Conservation (phyloP, 1,139 yeast genomes). For the Yamadazyma epiphylla region DNA sequence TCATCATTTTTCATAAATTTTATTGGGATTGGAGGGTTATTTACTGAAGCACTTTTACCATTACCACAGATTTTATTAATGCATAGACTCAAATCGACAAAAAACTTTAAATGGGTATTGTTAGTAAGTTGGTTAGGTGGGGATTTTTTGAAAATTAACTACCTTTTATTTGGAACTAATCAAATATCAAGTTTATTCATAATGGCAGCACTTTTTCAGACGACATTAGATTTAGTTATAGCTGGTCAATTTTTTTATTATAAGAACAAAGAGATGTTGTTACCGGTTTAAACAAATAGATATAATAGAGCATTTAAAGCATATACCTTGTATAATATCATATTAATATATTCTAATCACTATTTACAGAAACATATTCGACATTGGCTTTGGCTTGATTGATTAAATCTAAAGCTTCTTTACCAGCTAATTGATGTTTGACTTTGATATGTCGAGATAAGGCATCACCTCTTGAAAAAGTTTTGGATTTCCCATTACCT, state of each 20-base stretch:
- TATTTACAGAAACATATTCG: conserved; percentile 46
- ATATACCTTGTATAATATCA: neutral
- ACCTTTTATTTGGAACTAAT: conserved; percentile 67
- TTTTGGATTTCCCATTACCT: conserved; percentile 57
- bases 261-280: conserved; percentile 11
- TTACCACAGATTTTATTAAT: conserved; percentile 81
- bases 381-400: conserved; percentile 75
- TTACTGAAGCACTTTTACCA: conserved; percentile 80
- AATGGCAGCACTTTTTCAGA: conserved; percentile 78
- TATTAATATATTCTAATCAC: conserved; percentile 4
- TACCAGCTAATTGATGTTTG: conserved; percentile 44
- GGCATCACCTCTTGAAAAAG: conserved; percentile 49
- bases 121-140: conserved; percentile 87
- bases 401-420: conserved; percentile 55
- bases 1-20: conserved; percentile 46
- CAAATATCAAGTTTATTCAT: conserved; percentile 67
- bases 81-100: conserved; percentile 63
- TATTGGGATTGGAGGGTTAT: conserved; percentile 69
- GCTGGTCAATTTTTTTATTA: conserved; percentile 72
- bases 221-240: conserved; percentile 69
- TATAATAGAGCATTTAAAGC: neutral
- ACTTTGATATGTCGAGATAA: conserved; percentile 48
- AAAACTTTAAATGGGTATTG: conserved; percentile 74
- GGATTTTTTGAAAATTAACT: conserved; percentile 72
- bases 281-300: neutral